Evolutionary conservation across 2,329 filamentous ascomycete genomes (phyloP).

Genomic region (Xylariales sp.): DNA sequence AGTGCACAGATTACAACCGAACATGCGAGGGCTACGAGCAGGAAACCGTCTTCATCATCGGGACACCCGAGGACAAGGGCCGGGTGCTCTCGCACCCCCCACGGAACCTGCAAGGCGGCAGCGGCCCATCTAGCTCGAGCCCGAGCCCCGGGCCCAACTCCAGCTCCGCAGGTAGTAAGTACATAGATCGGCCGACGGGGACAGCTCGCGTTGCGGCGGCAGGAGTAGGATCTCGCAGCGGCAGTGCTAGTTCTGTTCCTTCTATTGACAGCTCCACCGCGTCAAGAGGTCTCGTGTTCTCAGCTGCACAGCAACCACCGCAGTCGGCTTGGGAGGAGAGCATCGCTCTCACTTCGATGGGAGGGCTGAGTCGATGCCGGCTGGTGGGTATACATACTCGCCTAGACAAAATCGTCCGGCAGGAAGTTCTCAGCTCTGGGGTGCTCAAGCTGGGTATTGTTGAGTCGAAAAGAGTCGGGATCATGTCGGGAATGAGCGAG

Average conservation of each 20-base stretch:
- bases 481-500: too few relatives aligned
- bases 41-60: constrained; percentile 60
- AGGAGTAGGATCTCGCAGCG: background rate
- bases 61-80: constrained; percentile 49
- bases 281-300: background rate
- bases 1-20: constrained; percentile 53
- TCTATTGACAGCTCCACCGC: background rate
- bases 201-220: too few relatives aligned
- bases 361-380: constrained; percentile 32
- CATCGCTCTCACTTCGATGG: constrained; percentile 33
- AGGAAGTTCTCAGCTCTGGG: too few relatives aligned
- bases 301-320: constrained; percentile 34
- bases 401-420: constrained; percentile 22
- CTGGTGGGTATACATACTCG: constrained; percentile 41
- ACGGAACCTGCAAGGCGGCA: constrained; percentile 33
- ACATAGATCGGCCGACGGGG: constrained; percentile 12
- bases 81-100: constrained; percentile 54
- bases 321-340: constrained; percentile 48
- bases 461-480: too few relatives aligned
- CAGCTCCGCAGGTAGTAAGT: constrained; percentile 10
- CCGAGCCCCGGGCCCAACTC: constrained; percentile 26
- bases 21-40: constrained; percentile 59
- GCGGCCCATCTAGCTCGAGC: background rate
- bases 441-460: too few relatives aligned
- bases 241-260: background rate